phyloP scores from a whole-genome alignment of 2,329 filamentous ascomycete genomes.

The Cytospora leucostoma region DNA sequence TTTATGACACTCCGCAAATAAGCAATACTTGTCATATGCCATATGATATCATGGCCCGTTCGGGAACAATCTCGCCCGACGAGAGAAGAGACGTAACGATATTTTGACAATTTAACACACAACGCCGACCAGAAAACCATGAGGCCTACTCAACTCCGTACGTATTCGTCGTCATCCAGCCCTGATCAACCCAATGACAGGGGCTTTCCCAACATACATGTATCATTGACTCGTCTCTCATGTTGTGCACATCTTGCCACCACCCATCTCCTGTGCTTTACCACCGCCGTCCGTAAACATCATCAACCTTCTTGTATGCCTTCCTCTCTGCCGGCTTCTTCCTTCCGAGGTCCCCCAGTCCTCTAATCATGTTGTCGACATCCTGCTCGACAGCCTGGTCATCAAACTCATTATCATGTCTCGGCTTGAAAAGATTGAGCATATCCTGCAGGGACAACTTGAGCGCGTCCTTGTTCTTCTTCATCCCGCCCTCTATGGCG shows the following conservation, averaged over 20 bases:
- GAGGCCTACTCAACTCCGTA: background rate
- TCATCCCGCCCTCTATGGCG: slow-evolving; percentile 80
- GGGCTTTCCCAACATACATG: background rate
- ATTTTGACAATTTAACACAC: background rate
- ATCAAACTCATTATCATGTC: slow-evolving; percentile 40
- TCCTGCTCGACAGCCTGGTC: slow-evolving; percentile 31
- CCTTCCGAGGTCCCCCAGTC: slow-evolving; percentile 26
- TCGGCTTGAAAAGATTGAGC: slow-evolving; percentile 77
- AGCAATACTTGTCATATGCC: background rate
- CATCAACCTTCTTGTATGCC: slow-evolving; percentile 39
- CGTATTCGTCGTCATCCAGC: background rate
- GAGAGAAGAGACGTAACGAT: background rate
- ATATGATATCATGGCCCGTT: background rate
- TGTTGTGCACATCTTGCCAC: background rate
- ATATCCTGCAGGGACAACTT: slow-evolving; percentile 95
- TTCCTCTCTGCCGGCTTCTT: slow-evolving; percentile 35
- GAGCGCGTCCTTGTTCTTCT: slow-evolving; percentile 63
- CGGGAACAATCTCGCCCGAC: background rate
- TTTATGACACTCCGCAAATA: background rate
- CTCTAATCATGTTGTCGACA: slow-evolving; percentile 27
- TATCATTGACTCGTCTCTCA: slow-evolving; percentile 5
- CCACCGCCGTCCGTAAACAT: slow-evolving; percentile 47
- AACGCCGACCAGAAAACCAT: background rate
- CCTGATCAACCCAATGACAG: background rate
- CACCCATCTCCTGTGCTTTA: slow-evolving; percentile 28